Conservation (phyloP, 1,139 yeast species). For the Candida tropicalis region DNA sequence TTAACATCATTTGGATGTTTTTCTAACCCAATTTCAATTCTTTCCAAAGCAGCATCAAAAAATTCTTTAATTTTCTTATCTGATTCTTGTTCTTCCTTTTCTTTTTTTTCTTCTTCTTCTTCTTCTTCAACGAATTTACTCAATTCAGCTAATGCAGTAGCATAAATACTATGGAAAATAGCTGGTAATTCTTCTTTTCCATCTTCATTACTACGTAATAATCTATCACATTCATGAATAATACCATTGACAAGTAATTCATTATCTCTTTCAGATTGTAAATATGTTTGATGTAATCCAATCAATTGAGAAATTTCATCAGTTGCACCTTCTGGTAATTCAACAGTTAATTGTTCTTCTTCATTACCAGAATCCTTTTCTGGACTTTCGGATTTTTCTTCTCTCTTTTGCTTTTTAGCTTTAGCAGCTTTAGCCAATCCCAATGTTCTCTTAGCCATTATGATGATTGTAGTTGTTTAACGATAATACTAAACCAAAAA, state of each 20-base stretch:
- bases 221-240: constrained; percentile 87
- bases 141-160: constrained; percentile 68
- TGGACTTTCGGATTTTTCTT: constrained; percentile 19
- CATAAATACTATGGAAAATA: constrained; percentile 73
- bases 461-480: constrained; percentile 19
- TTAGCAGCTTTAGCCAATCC: constrained; percentile 75
- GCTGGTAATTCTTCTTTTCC: constrained; percentile 45
- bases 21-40: constrained; percentile 63
- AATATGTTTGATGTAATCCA: constrained; percentile 70
- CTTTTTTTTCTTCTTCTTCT: background rate
- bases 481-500: background rate
- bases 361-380: constrained; percentile 19
- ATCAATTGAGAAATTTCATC: constrained; percentile 75
- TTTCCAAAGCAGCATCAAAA: constrained; percentile 71
- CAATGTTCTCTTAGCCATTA: constrained; percentile 79
- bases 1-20: constrained; percentile 45
- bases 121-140: constrained; percentile 51
- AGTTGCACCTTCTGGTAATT: constrained; percentile 68
- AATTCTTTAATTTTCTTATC: constrained; percentile 49
- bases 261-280: constrained; percentile 55
- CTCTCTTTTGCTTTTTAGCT: constrained; percentile 49
- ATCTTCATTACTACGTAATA: constrained; percentile 54
- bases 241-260: constrained; percentile 78
- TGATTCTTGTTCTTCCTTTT: background rate
- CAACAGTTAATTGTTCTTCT: constrained; percentile 59